These are phyloP conservation scores for Debaryomycetaceae sp. DNA, from an alignment of 1,139 yeast genomes.

Conservation along the genomic window DNA sequence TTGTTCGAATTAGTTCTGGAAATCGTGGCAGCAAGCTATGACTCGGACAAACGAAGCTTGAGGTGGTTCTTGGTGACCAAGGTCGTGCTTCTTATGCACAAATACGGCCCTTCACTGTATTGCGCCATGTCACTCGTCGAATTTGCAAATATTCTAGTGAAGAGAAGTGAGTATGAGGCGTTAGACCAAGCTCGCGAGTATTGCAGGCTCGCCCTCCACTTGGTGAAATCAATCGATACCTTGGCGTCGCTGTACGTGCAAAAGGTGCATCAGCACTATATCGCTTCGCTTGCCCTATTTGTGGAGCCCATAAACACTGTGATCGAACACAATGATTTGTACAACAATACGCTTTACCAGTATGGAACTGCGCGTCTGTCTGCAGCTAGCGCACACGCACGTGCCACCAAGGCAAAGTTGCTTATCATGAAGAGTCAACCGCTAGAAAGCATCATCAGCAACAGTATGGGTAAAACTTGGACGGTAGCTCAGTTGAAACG, in stretches of 20 bases:
- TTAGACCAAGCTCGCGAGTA: conserved; percentile 18
- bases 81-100: conserved; percentile 12
- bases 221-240: conserved; percentile 24
- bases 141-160: conserved; percentile 27
- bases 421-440: conserved; percentile 11
- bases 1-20: conserved; percentile 36
- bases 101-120: conserved; percentile 16
- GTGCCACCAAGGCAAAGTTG: conserved; percentile 9
- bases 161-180: conserved; percentile 21
- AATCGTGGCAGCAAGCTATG: conserved; percentile 24
- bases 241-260: conserved; percentile 28
- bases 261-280: conserved; percentile 33
- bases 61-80: conserved; percentile 17
- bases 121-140: conserved; percentile 21
- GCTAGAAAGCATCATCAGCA: conserved; percentile 1
- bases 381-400: conserved; percentile 7
- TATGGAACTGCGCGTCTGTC: conserved; percentile 6
- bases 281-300: conserved; percentile 31
- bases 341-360: conserved; percentile 10
- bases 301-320: conserved; percentile 33
- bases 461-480: conserved; percentile 1
- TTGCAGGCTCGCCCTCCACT: conserved; percentile 24
- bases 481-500: not conserved
- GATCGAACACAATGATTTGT: conserved; percentile 19
- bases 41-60: conserved; percentile 13